phyloP scores from a whole-genome alignment of 2,329 filamentous ascomycete species.

The Acephala macrosclerotiorum region DNA sequence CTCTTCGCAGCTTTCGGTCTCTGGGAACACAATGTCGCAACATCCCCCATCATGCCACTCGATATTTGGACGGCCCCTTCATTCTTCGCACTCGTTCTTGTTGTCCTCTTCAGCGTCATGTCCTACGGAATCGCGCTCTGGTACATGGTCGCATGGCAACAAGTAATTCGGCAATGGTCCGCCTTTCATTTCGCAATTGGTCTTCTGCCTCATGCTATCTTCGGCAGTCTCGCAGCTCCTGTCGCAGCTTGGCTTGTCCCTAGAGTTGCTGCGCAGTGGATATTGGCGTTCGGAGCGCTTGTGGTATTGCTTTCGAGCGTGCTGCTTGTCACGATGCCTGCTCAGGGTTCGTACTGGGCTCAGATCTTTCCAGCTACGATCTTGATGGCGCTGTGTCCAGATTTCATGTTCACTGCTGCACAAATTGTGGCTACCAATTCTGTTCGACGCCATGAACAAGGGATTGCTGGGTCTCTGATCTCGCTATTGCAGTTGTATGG shows the following conservation, averaged over 20 bases:
- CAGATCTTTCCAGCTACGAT: slow-evolving; percentile 50
- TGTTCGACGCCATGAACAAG: slow-evolving; percentile 55
- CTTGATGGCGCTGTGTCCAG: slow-evolving; percentile 51
- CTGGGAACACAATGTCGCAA: slow-evolving; percentile 32
- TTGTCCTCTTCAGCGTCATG: slow-evolving; percentile 34
- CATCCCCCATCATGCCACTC: slow-evolving; percentile 34
- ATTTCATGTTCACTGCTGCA: slow-evolving; percentile 58
- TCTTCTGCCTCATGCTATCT: slow-evolving; percentile 52
- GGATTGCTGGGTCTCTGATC: slow-evolving; percentile 56
- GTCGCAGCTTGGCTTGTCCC: slow-evolving; percentile 55
- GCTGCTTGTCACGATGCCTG: slow-evolving; percentile 53
- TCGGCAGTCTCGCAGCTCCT: slow-evolving; percentile 47
- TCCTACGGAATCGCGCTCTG: slow-evolving; percentile 52
- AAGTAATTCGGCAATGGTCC: slow-evolving; percentile 50
- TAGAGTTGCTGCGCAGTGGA: slow-evolving; percentile 54
- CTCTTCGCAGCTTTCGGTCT: slow-evolving; percentile 26
- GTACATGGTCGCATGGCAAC: slow-evolving; percentile 56
- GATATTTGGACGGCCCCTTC: slow-evolving; percentile 37
- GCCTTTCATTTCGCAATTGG: slow-evolving; percentile 50
- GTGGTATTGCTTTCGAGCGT: slow-evolving; percentile 43
- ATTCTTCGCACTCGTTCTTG: slow-evolving; percentile 27
- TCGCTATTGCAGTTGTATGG: slow-evolving; percentile 52
- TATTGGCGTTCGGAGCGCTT: slow-evolving; percentile 51
- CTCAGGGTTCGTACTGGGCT: slow-evolving; percentile 53
- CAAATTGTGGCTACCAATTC: slow-evolving; percentile 62